Percentiles rank a stretch among this genome's conserved stretches.
These are phyloP conservation scores for Penicillium sp. DNA, from an alignment of 2,329 filamentous ascomycete genomes.

Conservation along the genomic window DNA sequence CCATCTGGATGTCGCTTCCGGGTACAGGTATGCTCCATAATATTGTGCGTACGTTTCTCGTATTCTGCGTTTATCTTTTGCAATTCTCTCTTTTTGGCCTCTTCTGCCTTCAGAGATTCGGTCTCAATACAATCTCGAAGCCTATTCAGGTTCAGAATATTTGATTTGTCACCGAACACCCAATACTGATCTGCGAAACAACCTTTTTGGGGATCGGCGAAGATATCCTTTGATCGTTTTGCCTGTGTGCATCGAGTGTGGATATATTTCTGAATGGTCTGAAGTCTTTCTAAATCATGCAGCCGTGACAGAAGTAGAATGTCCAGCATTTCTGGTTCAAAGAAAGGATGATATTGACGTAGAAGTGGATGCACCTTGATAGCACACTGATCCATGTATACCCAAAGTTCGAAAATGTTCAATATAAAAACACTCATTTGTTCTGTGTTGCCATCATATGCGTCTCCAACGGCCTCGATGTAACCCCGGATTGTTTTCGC, in stretches of 20 bases:
- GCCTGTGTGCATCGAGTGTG: conserved; percentile 28
- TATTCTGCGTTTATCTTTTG: conserved; percentile 29
- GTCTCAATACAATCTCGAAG: background rate
- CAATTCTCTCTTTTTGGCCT: conserved; percentile 20
- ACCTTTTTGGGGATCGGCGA: conserved; percentile 39
- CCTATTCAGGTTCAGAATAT: background rate
- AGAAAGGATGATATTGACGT: conserved; percentile 48
- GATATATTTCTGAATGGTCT: conserved; percentile 50
- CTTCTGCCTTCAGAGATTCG: background rate
- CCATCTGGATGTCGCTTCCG: conserved; percentile 22
- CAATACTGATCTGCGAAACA: conserved; percentile 50
- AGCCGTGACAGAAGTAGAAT: conserved; percentile 49
- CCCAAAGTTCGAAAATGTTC: conserved; percentile 56
- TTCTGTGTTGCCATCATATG: conserved; percentile 45
- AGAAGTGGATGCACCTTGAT: conserved; percentile 46
- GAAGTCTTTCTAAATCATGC: conserved; percentile 50
- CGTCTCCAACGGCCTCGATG: conserved; percentile 26
- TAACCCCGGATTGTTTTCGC: conserved; percentile 34
- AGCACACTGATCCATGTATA: conserved; percentile 51
- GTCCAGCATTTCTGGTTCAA: conserved; percentile 51
- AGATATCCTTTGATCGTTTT: conserved; percentile 39
- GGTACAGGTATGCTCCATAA: conserved; percentile 30
- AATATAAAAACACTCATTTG: conserved; percentile 53
- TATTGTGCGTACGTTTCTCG: conserved; percentile 33
- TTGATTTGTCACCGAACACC: conserved; percentile 16